Base-by-base conservation (phyloP, 2,329 filamentous ascomycete species). In the Penicillium brasilianum region DNA sequence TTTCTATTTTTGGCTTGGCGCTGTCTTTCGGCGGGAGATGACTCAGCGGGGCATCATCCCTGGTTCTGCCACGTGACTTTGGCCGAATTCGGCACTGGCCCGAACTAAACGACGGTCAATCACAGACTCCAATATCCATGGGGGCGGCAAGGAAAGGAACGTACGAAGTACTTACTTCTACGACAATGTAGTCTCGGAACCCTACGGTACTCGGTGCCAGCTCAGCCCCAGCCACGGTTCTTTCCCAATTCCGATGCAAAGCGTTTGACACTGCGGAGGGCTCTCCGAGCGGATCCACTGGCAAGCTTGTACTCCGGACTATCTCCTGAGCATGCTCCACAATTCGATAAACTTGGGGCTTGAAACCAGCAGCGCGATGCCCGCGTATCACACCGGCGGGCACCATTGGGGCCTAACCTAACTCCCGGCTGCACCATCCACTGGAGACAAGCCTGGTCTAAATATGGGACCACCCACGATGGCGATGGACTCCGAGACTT, bases 1-100 rank as follows among this genome's bases (percentile, higher is more conserved):
- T 62, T 63, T 13, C 66, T 61, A 54, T 49, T 62, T 65, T 63
- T n/a, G 63, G 67, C 46, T 52, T 72, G 70, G 71, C 53, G 60
- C 46, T 13, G 46, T 25, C 20, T 50, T 48, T 65, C 59, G 59
- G 60, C 59, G 34, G 62, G 10, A 11, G 32, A 48, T 43, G 52
- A 55, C 37, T 59, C 62, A 62, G 36, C 49, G 34, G 10, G 37
- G 32, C 16, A 56, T 41, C 1, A 13, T 5, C 13, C 10, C 10
- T 2, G n/a, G 32, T 14, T 13, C 10, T 18, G 44, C 2, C 62
- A 62, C 59, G 59, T 62, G 64, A 66, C 30, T 60, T 60, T n/a
- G 16, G 52, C 60, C 49, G 54, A 58, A 46, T 20, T 63, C 58
- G 58, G 60, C 54, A 39, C 20, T 41, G 49, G 56, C 57, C 60